Conservation (phyloP, 257 asterid species). For the Echites panduratus region DNA sequence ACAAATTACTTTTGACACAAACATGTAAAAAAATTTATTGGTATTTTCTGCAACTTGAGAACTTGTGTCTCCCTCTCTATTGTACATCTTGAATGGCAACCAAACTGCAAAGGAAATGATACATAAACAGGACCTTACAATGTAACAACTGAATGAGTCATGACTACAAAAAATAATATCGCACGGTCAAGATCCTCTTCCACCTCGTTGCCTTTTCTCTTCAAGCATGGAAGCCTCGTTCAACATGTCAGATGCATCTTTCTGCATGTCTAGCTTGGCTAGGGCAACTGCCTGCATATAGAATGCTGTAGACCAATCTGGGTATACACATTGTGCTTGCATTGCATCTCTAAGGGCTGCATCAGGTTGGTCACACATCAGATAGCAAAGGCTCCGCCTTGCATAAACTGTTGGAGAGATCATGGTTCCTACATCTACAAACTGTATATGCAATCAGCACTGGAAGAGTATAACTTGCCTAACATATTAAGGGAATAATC, state of each 20-base stretch:
- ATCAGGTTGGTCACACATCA: constrained; percentile 94
- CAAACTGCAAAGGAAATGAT: constrained; percentile 40
- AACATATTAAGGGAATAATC: neutral
- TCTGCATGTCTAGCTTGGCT: constrained; percentile 91
- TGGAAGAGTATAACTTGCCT: neutral
- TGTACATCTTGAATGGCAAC: constrained; percentile 37
- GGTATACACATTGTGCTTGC: constrained; percentile 91
- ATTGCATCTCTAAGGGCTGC: constrained; percentile 97
- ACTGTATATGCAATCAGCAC: constrained; percentile 38
- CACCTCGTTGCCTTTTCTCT: constrained; percentile 72
- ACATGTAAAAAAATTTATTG: constrained; percentile 11
- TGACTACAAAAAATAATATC: constrained; percentile 23
- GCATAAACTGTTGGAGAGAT: constrained; percentile 95
- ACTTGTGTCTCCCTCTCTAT: constrained; percentile 22
- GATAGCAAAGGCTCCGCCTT: constrained; percentile 81
- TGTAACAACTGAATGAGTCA: constrained; percentile 18
- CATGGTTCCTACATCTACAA: constrained; percentile 95
- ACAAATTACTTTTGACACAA: constrained; percentile 27
- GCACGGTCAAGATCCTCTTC: constrained; percentile 33
- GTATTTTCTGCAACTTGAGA: constrained; percentile 18
- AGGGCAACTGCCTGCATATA: constrained; percentile 98
- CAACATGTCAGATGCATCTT: constrained; percentile 96
- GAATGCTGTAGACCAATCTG: constrained; percentile 96
- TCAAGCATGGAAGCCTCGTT: constrained; percentile 82
- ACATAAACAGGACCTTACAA: constrained; percentile 21